phyloP scores from a whole-genome alignment of 345 rosid genomes.

The Heritiera fomes region DNA sequence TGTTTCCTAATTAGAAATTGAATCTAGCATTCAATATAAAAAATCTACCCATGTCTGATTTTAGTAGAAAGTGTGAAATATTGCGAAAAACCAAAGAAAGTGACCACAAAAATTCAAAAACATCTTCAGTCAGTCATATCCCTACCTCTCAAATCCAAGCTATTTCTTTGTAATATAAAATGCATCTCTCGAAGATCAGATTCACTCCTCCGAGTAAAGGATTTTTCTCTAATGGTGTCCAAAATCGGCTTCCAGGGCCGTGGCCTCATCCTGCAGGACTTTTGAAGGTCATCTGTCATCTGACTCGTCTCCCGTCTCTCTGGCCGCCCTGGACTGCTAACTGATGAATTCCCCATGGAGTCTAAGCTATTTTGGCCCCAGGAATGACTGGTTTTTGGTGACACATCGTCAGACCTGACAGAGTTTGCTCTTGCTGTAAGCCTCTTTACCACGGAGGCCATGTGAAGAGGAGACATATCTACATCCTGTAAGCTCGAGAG shows the following conservation, averaged over 20 bases:
- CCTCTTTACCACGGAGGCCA: slow-evolving; percentile 37
- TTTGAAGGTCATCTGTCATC: no score
- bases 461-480: slow-evolving; percentile 40
- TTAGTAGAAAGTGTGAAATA: background rate
- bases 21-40: background rate
- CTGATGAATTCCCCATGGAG: background rate
- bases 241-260: slow-evolving; percentile 46
- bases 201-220: slow-evolving; percentile 43
- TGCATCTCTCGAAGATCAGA: slow-evolving; percentile 32
- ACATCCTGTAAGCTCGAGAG: slow-evolving; percentile 31
- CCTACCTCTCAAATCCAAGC: background rate
- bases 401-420: background rate
- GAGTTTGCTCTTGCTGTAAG: slow-evolving; percentile 44
- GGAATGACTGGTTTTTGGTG: slow-evolving; percentile 11
- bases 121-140: background rate
- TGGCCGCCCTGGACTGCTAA: slow-evolving; percentile 3
- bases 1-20: background rate
- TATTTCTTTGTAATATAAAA: slow-evolving; percentile 1
- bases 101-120: background rate
- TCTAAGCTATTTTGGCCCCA: background rate
- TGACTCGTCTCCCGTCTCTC: background rate
- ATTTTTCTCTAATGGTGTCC: slow-evolving; percentile 49
- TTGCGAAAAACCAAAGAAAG: background rate
- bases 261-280: background rate
- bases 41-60: background rate